A percentile compares a stretch with the other conserved stretches of the same genome.
These are phyloP conservation scores for Ammopiptanthus mongolicus DNA, from an alignment of 306 rosid genomes.

Conservation along the genomic window DNA sequence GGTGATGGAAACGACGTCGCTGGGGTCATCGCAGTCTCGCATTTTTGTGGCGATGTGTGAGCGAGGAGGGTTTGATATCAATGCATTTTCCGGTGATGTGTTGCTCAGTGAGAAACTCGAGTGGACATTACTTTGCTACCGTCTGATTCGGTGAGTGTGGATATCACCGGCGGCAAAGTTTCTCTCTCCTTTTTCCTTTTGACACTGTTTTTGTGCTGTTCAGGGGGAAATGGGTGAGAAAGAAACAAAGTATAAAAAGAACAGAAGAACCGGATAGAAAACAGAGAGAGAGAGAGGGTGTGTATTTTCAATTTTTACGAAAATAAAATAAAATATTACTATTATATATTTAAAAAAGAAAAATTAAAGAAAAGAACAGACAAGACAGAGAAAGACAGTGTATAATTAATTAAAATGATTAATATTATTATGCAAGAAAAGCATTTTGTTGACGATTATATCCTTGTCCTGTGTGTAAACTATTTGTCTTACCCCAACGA, in stretches of 20 bases:
- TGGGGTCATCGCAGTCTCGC: constrained; percentile 53
- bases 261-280: constrained; percentile 26
- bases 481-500: background rate
- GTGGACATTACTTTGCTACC: background rate
- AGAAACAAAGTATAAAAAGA: constrained; percentile 49
- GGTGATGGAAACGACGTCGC: constrained; percentile 20
- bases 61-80: constrained; percentile 7
- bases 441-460: constrained; percentile 14
- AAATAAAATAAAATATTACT: background rate
- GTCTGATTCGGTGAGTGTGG: background rate
- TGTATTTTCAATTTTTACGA: constrained; percentile 15
- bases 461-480: constrained; percentile 3
- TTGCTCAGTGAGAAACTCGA: background rate
- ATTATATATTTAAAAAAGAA: background rate
- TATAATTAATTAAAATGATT: no score
- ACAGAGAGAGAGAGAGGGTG: constrained; percentile 4
- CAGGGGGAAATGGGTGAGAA: constrained; percentile 56
- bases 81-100: constrained; percentile 19
- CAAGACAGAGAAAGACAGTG: background rate
- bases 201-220: constrained; percentile 45
- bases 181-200: constrained; percentile 16
- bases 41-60: constrained; percentile 31
- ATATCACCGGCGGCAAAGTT: constrained; percentile 30
- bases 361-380: background rate
- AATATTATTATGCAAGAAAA: background rate